phyloP scores from a whole-genome alignment of 805 yeast species.

The Starmera quercuum region DNA sequence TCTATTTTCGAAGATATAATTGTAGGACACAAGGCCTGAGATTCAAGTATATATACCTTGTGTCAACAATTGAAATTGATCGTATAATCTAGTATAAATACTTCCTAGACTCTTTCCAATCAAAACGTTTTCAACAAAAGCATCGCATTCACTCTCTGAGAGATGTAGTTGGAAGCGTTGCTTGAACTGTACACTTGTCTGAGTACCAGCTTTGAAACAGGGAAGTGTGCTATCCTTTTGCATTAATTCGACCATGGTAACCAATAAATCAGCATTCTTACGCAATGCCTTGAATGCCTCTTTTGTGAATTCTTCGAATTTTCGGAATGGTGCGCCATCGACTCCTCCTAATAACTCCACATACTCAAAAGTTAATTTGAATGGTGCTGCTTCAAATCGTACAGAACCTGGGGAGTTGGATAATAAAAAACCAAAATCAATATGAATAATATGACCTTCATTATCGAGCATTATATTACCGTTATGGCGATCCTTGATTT shows the following conservation, averaged over 20 bases:
- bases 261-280: constrained; percentile 62
- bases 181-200: constrained; percentile 68
- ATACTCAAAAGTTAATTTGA: constrained; percentile 85
- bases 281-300: constrained; percentile 70
- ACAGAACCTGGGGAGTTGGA: constrained; percentile 96
- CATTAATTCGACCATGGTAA: constrained; percentile 88
- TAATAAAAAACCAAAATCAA: constrained; percentile 89
- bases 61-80: constrained; percentile 88
- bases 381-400: constrained; percentile 97
- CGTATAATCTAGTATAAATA: constrained; percentile 85
- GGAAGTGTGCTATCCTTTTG: constrained; percentile 85
- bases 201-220: constrained; percentile 83
- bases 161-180: constrained; percentile 80
- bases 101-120: constrained; percentile 82
- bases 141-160: constrained; percentile 62
- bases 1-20: too few species aligned
- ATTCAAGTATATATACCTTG: constrained; percentile 81
- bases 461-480: constrained; percentile 96
- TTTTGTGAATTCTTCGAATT: constrained; percentile 58
- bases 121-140: constrained; percentile 68
- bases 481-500: constrained; percentile 93
- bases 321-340: constrained; percentile 49
- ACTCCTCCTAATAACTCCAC: constrained; percentile 82
- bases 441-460: constrained; percentile 91
- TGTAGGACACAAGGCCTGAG: too few species aligned